Evolutionary conservation across 2,329 filamentous ascomycete species (phyloP), one percentile per base, ranked within the genome.

Genomic region (Ophiocordyceps robertsii): DNA sequence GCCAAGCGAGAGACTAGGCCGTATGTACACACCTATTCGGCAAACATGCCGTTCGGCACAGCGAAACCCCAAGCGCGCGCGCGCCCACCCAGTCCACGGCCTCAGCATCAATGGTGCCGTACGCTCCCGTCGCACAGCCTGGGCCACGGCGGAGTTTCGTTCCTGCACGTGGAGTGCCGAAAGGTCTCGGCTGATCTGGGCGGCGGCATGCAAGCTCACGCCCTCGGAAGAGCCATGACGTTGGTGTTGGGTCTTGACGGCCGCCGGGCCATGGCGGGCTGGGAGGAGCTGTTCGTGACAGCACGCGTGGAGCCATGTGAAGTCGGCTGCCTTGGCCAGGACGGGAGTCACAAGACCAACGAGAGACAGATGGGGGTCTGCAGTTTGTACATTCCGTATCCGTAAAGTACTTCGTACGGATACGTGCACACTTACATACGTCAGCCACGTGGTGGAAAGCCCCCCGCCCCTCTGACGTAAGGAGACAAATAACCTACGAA

Each of bases 401-500:
- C n/a, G n/a, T n/a, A n/a, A n/a, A n/a, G n/a, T n/a, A n/a, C n/a
- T n/a, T n/a, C n/a, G n/a, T n/a, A n/a, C n/a, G n/a, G n/a, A n/a
- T n/a, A n/a, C n/a, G n/a, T n/a, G n/a, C n/a, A n/a, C n/a, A n/a
- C n/a, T n/a, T n/a, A n/a, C n/a, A n/a, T n/a, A n/a, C n/a, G 8
- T 41, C 43, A 32, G 43, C 43, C 43, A 44, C 43, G 43, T 44
- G 43, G 43, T 35, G 36, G 30, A 31, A 39, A 8, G n/a, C 13
- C 35, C 32, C 43, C 31, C 37, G 38, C 43, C 14, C 17, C 39
- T 30, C 31, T 37, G 39, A 44, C 39, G 36, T 36, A 33, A 35
- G 29, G 40, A 29, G 21, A 19, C 29, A 31, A 13, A 12, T 33
- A 16, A 16, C n/a, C 31, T 33, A 8, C 6, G n/a, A 16, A 6